Base-by-base conservation (phyloP, 140 eudicot genomes). In the Bidens hawaiensis region DNA sequence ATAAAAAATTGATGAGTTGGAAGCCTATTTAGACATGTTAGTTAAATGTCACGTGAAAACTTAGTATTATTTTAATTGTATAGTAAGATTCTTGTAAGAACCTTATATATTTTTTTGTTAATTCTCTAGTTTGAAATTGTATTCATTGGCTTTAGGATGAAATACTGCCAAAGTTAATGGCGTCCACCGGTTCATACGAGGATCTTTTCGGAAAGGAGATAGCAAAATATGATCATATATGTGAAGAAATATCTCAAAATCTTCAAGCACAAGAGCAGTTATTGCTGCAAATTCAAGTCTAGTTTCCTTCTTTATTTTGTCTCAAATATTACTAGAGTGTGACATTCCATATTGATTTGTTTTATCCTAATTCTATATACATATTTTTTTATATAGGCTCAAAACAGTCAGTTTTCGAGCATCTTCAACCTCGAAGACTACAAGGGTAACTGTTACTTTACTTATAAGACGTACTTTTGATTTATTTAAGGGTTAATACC, bases 161-260 rank as follows among this genome's bases (percentile, higher is more conserved):
- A 65, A 88, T 94, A 53, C 85, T 88, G 43, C 97, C 99, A 3
- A 94, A 94, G 78, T 57, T 94, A 83, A 94, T 94, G 99, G 76
- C 97, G 8, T 83, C 83, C 45, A 83, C 95, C 0, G 99, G 99
- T 42, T 94, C 99, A n/a, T 85, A 81, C 18, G 99, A 94, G 45
- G 99, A 94, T 81, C 95, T 94, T 17, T 94, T 94, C 57, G 81
- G 89, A 77, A 94, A 94, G 77, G 99, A 94, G 78, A 76, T 81
- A 38, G 60, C 99, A 28, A 94, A 94, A 62, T 94, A 85, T 74
- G 82, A 94, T 78, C 83, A 79, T 49, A 85, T 94, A 42, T 94
- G 97, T 71, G 76, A 75, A 62, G 97, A 94, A 61, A 94, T 94
- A 55, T 66, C 83, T 49, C 83, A 85, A 65, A 94, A 94, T 62